Conservation (phyloP, 2,329 filamentous ascomycete species). For the Coniochaeta sp. region DNA sequence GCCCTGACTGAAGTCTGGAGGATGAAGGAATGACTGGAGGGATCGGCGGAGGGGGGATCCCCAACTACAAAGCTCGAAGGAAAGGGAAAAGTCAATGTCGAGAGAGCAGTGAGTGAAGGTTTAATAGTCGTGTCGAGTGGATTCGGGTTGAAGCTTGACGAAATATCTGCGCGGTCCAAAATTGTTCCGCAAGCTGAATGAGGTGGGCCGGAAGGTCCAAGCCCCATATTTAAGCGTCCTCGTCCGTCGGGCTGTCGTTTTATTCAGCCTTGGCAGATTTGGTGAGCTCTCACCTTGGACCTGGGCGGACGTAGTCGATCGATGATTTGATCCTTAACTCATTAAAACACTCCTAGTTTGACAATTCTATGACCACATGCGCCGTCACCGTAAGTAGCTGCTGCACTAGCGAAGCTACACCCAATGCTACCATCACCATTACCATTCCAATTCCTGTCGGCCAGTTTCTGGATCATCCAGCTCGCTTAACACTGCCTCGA, state of each 20-base stretch:
- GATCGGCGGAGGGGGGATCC: neutral
- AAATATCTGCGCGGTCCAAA: conserved; percentile 1
- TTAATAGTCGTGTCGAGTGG: neutral
- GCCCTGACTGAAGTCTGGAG: neutral
- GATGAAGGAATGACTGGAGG: neutral
- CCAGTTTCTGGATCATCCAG: conserved; percentile 17
- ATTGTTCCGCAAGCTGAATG: neutral
- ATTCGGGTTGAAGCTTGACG: neutral
- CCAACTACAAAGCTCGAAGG: conserved; percentile 1
- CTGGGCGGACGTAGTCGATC: too few species aligned
- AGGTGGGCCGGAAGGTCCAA: too few species aligned
- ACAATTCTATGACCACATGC: too few species aligned
- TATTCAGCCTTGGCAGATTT: too few species aligned
- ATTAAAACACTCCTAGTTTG: too few species aligned
- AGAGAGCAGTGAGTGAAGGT: neutral
- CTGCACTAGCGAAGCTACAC: neutral
- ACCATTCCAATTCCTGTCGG: conserved; percentile 7
- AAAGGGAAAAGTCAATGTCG: neutral
- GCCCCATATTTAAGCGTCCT: too few species aligned
- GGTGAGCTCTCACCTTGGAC: too few species aligned
- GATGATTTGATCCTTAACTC: too few species aligned
- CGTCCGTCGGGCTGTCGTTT: too few species aligned
- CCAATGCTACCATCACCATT: too few species aligned
- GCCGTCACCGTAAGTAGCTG: neutral
- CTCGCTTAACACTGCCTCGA: conserved; percentile 25